phyloP scores from a whole-genome alignment of 345 rosid genomes.

The Populus davidiana region DNA sequence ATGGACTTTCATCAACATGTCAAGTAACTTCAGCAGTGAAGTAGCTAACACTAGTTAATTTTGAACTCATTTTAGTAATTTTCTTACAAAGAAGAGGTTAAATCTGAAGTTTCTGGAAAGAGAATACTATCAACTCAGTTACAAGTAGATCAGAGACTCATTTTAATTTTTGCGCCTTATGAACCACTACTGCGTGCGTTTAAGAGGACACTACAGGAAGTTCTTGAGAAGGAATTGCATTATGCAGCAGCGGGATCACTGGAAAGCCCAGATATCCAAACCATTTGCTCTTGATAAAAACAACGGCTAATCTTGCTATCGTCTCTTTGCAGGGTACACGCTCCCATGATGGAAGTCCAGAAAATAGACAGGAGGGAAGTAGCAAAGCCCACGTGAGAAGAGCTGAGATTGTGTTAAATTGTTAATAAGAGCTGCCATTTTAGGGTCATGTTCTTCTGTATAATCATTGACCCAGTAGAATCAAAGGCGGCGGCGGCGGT shows the following conservation, averaged over 20 bases:
- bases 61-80: too few species aligned
- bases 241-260: not conserved
- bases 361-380: not conserved
- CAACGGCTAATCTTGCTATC: not conserved
- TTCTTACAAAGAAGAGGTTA: too few species aligned
- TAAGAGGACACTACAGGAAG: too few species aligned
- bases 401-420: not conserved
- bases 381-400: not conserved
- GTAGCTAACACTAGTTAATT: too few species aligned
- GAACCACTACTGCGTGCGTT: too few species aligned
- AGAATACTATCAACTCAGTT: too few species aligned
- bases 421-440: conserved; percentile 11
- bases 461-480: not conserved
- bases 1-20: too few species aligned
- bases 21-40: too few species aligned
- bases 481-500: not conserved
- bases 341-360: conserved; percentile 27
- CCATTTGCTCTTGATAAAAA: too few species aligned
- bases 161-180: too few species aligned
- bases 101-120: too few species aligned
- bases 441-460: not conserved
- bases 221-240: not conserved
- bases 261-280: not conserved
- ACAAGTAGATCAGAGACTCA: too few species aligned
- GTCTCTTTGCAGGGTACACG: conserved; percentile 32